A percentile compares a stretch with the other conserved stretches of the same genome.
phyloP scores from a whole-genome alignment of 140 eudicot genomes.

The Oenanthe javanica region DNA sequence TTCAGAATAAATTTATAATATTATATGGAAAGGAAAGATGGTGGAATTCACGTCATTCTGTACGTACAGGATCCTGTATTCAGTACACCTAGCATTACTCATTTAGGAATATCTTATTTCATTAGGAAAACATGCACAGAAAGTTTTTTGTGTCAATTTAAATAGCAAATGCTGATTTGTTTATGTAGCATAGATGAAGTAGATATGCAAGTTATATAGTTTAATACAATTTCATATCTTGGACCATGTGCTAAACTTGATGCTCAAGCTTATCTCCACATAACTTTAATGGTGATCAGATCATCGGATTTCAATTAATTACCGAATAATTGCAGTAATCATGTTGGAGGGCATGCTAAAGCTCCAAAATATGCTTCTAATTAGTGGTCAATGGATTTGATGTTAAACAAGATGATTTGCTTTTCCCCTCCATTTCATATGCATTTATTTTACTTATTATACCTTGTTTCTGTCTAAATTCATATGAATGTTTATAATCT shows the following conservation, averaged over 20 bases:
- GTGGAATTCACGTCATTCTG: too few species aligned
- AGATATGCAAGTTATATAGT: background rate
- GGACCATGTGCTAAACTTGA: background rate
- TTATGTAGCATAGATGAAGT: background rate
- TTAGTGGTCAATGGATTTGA: background rate
- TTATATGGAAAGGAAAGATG: too few species aligned
- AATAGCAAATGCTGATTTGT: background rate
- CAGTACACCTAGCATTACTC: too few species aligned
- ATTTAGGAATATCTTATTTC: background rate
- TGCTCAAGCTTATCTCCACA: background rate
- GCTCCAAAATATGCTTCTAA: background rate
- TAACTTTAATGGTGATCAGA: background rate
- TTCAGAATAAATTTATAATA: too few species aligned
- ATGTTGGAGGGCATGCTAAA: background rate
- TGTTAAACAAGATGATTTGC: background rate
- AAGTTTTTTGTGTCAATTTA: background rate
- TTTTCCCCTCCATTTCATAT: background rate
- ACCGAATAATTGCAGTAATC: background rate
- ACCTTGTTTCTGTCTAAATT: too few species aligned
- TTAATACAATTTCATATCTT: background rate
- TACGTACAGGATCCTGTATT: too few species aligned
- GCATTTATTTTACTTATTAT: background rate
- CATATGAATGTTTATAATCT: background rate
- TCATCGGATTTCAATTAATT: background rate
- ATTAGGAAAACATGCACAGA: background rate